Base-by-base conservation (phyloP, 164 flowering plant species). In the Vitis rotundifolia region DNA sequence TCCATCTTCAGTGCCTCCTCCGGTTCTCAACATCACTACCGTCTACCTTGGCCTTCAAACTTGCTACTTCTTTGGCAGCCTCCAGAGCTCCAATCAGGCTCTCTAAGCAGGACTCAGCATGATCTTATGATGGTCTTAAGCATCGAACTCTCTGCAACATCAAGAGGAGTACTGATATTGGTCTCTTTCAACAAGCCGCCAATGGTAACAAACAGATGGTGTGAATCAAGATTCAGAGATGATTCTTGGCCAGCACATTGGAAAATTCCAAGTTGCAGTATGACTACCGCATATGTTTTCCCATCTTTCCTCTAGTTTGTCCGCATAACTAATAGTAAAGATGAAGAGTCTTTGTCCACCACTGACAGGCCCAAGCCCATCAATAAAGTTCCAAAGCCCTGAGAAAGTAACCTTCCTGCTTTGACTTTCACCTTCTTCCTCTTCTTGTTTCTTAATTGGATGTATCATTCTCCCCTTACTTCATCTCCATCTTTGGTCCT, bases 271-370 rank as follows among this genome's bases (percentile, higher is more conserved):
- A 87, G 22, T 71, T 8, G 51, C 91, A 87, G 47, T 83, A 86
- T 0, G 88, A 83, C 68, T 84, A 11, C 49, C 84, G 80, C 15
- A 88, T 80, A 71, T 73, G 91, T 76, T 70, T 86, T 50, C 86
- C 94, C 91, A 89, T 89, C 55, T 90, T 68, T 2, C 94, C 91
- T 47, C 82, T 7, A 88, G 85, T 49, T 84, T 83, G 55, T 87
- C 86, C 18, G 74, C 65, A 57, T 80, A 54, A 69, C 87, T 88
- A 0, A 90, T 88, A 0, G 92, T 88, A 50, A 88, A 87, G 3
- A 88, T 74, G 3, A 88, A 73, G 37, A 84, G 5, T 51, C 86
- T 77, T 64, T 88, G 89, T 11, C 77, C 84, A 0, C 89, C 81
- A 62, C 88, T 79, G 63, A 78, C 68, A 0, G 90, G 85, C 92